Percentiles rank a stretch among this genome's conserved stretches.
phyloP scores from a whole-genome alignment of 179 eudicot species.

The Beta corolliflora region DNA sequence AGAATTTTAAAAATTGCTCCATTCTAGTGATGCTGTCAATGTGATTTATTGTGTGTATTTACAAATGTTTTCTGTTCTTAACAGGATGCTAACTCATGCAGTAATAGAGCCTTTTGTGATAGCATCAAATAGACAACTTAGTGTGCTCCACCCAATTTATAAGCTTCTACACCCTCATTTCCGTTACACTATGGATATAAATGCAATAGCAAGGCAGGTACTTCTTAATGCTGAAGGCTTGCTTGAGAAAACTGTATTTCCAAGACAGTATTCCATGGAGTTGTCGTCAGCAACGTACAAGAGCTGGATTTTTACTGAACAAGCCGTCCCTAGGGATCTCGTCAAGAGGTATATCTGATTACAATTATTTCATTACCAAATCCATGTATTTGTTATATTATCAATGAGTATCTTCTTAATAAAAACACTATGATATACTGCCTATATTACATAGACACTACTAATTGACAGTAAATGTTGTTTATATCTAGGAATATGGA shows the following conservation, averaged over 20 bases:
- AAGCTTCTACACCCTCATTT: conserved; percentile 57
- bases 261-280: conserved; percentile 43
- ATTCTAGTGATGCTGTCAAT: not conserved
- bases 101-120: conserved; percentile 54
- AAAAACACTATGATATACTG: too few relatives aligned
- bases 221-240: conserved; percentile 49
- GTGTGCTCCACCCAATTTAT: conserved; percentile 57
- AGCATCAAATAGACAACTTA: conserved; percentile 53
- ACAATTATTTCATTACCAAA: not conserved
- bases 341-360: conserved; percentile 43
- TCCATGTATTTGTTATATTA: not conserved
- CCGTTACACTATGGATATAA: conserved; percentile 55
- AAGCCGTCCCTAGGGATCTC: conserved; percentile 56
- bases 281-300: conserved; percentile 44
- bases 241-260: conserved; percentile 49
- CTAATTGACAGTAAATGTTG: too few relatives aligned
- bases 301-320: conserved; percentile 54
- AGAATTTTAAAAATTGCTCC: too few relatives aligned
- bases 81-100: conserved; percentile 55
- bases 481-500: too few relatives aligned
- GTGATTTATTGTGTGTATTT: too few relatives aligned
- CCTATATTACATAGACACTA: too few relatives aligned
- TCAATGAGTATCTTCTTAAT: too few relatives aligned
- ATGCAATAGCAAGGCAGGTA: conserved; percentile 49
- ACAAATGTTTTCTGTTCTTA: not conserved